Base-by-base conservation (phyloP, 495 filamentous ascomycete genomes). In the Neurospora tetrasperma region DNA sequence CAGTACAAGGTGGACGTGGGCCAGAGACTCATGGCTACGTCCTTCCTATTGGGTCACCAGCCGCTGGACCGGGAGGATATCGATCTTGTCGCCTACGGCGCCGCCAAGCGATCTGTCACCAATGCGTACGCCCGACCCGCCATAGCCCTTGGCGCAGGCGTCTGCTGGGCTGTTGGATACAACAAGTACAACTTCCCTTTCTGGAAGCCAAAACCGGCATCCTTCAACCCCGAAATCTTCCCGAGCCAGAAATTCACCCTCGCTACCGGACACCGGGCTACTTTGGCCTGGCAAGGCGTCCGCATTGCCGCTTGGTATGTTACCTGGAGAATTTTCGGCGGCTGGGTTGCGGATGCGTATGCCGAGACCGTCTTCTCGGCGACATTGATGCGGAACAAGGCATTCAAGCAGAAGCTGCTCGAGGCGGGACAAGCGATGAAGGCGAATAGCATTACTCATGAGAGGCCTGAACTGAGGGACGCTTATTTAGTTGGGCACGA, bases 171-270 rank as follows among this genome's bases (percentile, higher is more conserved):
- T 40, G 72, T 72, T 9, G 77, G 78, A 31, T 73, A 72, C 10
- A 42, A 73, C 16, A 72, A 16, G 16, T 75, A 74, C 39, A 77
- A 76, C 38, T 80, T 80, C 54, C 78, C 78, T 31, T 73, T 77
- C 42, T 74, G 62, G 66, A 77, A 73, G 18, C 78, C 77, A 8
- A 72, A 75, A 41, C 70, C 71, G 40, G 62, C 41, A 3, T 70
- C 10, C 1, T 76, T 76, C 72, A 72, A 71, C 43, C 74, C 74
- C 9, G 10, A 44, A 23, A 31, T 14, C 20, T 80, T 76, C 69
- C 78, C 75, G 12, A 40, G 18, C 20, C 18, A 43, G 9, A 18
- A 16, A 0, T 70, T 8, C 11, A 39, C 72, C 18, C 11, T 75
- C 8, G 14, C 73, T 46, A 40, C n/a, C 3, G 77, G 77, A 31